phyloP scores from a whole-genome alignment of 371 early-diverging fungal species.

The Apophysomyces trapeziformis region DNA sequence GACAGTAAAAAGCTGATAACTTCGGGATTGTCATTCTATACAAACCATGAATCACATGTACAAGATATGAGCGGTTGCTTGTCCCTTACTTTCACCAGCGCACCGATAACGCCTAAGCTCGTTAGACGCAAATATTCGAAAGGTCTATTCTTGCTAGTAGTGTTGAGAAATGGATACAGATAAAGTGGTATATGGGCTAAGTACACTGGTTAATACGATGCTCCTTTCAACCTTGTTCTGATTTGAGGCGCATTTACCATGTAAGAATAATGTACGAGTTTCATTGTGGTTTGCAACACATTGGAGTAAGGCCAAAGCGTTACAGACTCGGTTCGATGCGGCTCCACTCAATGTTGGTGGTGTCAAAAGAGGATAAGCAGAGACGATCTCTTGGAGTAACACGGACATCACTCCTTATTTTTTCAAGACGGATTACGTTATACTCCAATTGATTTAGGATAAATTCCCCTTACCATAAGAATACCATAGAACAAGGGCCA shows the following conservation, averaged over 20 bases:
- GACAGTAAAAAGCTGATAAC: slow-evolving; percentile 94
- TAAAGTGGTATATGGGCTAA: slow-evolving; percentile 95
- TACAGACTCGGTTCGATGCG: slow-evolving; percentile 94
- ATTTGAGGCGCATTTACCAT: slow-evolving; percentile 50
- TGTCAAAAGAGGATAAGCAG: slow-evolving; percentile 89
- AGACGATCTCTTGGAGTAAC: slow-evolving; percentile 92
- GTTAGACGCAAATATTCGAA: slow-evolving; percentile 96
- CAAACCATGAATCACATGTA: slow-evolving; percentile 2
- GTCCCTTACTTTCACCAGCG: slow-evolving; percentile 84
- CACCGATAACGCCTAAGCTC: slow-evolving; percentile 95
- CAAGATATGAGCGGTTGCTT: not conserved
- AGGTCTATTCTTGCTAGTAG: slow-evolving; percentile 91
- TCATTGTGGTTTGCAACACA: slow-evolving; percentile 95
- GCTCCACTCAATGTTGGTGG: slow-evolving; percentile 89
- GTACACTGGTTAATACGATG: not conserved
- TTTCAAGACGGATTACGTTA: not conserved
- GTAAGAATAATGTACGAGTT: slow-evolving; percentile 87
- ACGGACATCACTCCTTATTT: slow-evolving; percentile 88
- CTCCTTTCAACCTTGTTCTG: not conserved
- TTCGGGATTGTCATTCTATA: slow-evolving; percentile 91
- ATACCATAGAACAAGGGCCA: slow-evolving; percentile 96
- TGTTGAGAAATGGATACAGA: slow-evolving; percentile 97
- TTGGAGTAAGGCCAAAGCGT: slow-evolving; percentile 94
- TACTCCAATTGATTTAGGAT: slow-evolving; percentile 3
- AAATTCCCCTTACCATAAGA: slow-evolving; percentile 76